A percentile compares a stretch with the other conserved stretches of the same genome.
Conservation (phyloP, 2,329 filamentous ascomycete genomes). For the Alternaria rosae region DNA sequence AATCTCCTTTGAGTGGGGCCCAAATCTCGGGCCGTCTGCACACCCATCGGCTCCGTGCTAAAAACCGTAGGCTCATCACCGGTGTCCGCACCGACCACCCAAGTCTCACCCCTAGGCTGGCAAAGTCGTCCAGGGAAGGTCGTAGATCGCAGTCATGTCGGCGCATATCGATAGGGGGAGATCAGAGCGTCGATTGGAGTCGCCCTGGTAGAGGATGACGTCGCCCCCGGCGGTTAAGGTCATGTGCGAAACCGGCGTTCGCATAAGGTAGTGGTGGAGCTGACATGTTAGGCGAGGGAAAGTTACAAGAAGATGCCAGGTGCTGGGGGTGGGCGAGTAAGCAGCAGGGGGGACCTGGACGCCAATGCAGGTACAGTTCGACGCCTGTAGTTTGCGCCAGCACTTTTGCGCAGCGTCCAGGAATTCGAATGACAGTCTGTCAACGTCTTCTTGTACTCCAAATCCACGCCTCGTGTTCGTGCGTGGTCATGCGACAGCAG, state of each 20-base stretch:
- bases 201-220: conserved; percentile 21
- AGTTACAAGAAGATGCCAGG: conserved; percentile 6
- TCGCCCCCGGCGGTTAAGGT: conserved; percentile 16
- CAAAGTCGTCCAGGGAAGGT: not conserved
- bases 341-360: conserved; percentile 7
- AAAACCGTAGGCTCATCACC: conserved; percentile 17
- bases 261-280: conserved; percentile 2
- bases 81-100: conserved; percentile 22
- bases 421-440: conserved; percentile 1
- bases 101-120: conserved; percentile 13
- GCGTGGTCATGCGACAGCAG: conserved; percentile 2
- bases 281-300: not conserved
- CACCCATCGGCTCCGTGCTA: conserved; percentile 17
- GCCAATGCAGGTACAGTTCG: not conserved
- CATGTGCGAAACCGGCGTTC: conserved; percentile 21
- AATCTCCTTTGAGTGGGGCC: conserved; percentile 16
- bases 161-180: conserved; percentile 5
- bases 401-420: conserved; percentile 8
- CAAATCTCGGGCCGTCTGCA: conserved; percentile 13
- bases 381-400: not conserved
- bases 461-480: not conserved
- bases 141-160: conserved; percentile 1
- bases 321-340: conserved; percentile 9
- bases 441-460: conserved; percentile 11
- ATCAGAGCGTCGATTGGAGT: not conserved